Base-by-base conservation (phyloP, 2,329 filamentous ascomycete species). In the Chaetomium strumarium region DNA sequence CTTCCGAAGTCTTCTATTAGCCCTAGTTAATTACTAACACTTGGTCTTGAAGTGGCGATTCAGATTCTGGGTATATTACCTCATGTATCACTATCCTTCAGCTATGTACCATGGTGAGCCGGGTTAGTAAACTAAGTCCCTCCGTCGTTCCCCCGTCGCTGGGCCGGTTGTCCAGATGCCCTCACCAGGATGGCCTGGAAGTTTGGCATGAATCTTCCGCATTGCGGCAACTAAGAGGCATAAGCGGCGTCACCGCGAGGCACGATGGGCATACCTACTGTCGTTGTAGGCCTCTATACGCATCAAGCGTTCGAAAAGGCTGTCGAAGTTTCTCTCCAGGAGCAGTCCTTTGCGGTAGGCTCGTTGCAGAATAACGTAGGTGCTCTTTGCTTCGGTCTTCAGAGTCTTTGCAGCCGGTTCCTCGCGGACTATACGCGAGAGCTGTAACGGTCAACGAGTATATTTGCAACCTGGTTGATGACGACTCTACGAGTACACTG, bases 291-390 rank as follows among this genome's bases (percentile, higher is more conserved):
- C 50, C 38, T 52, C 39, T 47, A 20, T 38, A 10, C 20, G 20
- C 44, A 48, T 48, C 31, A 52, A 52, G 38, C 50, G 50, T 48
- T 48, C 38, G 24, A 52, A 43, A n/a, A 48, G 44, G 31, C 33
- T 12, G 39, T 52, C 38, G 38, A 52, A 52, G 44, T 48, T 10
- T 44, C 44, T 34, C 20, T 52, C 44, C 17, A 43, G 31, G 45
- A 52, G 44, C 45, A 52, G 50, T 52, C 19, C 50, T 39, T 46
- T 52, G 29, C n/a, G 9, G 44, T 52, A 39, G 19, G 44, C 44
- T 52, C 39, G 50, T 10, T 39, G 39, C 33, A 52, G 45, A 52
- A 42, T 11, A 49, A 49, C 38, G 38, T 16, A 10, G 29, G 43
- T 52, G 41, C 49, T 52, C 49, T 29, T 37, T 12, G 43, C 19